A percentile compares a stretch with the other conserved stretches of the same genome.
These are phyloP conservation scores for Botrytis galanthina DNA, from an alignment of 2,329 filamentous ascomycete genomes.

Conservation along the genomic window DNA sequence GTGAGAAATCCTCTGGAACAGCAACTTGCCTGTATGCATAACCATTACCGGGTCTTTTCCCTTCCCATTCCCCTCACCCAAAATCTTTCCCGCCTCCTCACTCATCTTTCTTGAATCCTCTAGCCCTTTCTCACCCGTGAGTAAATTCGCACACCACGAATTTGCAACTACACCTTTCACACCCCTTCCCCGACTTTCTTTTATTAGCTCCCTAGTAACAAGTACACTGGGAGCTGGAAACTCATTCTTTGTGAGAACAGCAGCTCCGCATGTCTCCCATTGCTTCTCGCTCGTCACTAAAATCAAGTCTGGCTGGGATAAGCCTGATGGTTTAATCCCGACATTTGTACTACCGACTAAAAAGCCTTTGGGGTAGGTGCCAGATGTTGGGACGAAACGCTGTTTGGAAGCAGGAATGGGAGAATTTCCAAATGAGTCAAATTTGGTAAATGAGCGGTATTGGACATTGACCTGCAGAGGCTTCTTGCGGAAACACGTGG, in stretches of 20 bases:
- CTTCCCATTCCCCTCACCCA: neutral
- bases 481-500: neutral
- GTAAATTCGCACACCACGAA: neutral
- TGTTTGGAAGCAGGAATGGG: slow-evolving; percentile 71
- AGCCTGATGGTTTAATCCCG: neutral
- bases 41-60: neutral
- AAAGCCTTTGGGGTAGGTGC: slow-evolving; percentile 46
- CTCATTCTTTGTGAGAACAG: slow-evolving; percentile 95
- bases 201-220: slow-evolving; percentile 75
- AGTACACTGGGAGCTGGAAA: slow-evolving; percentile 96
- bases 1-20: neutral
- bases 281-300: neutral
- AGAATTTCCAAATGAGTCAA: slow-evolving; percentile 15
- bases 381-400: slow-evolving; percentile 79
- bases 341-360: neutral
- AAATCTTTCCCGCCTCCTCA: neutral
- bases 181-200: neutral
- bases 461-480: neutral
- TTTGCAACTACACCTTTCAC: neutral
- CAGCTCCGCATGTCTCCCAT: slow-evolving; percentile 48
- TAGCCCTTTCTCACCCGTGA: neutral
- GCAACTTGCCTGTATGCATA: slow-evolving; percentile 1
- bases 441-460: slow-evolving; percentile 11
- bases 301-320: neutral
- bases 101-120: slow-evolving; percentile 9